Evolutionary conservation across 202 grass and related monocot genomes (phyloP).

Genomic region (Brachypodium distachyon): DNA sequence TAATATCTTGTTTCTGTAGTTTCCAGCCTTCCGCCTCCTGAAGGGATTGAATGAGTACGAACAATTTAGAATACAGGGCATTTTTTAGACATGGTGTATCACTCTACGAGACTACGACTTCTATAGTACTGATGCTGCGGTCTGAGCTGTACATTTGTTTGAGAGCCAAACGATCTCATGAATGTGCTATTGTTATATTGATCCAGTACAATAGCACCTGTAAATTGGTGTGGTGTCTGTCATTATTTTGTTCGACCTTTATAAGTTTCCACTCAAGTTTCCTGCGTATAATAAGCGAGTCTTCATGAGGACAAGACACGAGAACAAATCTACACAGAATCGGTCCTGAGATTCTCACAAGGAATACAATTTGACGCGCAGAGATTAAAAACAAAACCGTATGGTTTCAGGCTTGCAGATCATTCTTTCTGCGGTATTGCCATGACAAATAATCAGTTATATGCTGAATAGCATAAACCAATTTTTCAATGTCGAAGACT

Average conservation of each 20-base stretch:
- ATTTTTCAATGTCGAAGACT: not conserved
- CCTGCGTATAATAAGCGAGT: not conserved
- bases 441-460: not conserved
- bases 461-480: not conserved
- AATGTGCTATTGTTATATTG: not conserved
- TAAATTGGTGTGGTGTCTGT: not conserved
- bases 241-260: not conserved
- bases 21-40: not conserved
- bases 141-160: not conserved
- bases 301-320: not conserved
- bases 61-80: not conserved
- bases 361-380: not conserved
- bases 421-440: not conserved
- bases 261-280: not conserved
- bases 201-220: not conserved
- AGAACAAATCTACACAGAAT: not conserved
- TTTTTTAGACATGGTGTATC: not conserved
- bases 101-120: not conserved
- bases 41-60: not conserved
- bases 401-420: not conserved
- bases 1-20: not conserved
- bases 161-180: not conserved
- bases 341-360: not conserved
- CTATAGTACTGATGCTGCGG: slow-evolving; percentile 6
- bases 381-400: not conserved